Evolutionary conservation across 2,329 filamentous ascomycete species (phyloP).

Genomic region (Aureobasidium vineae): DNA sequence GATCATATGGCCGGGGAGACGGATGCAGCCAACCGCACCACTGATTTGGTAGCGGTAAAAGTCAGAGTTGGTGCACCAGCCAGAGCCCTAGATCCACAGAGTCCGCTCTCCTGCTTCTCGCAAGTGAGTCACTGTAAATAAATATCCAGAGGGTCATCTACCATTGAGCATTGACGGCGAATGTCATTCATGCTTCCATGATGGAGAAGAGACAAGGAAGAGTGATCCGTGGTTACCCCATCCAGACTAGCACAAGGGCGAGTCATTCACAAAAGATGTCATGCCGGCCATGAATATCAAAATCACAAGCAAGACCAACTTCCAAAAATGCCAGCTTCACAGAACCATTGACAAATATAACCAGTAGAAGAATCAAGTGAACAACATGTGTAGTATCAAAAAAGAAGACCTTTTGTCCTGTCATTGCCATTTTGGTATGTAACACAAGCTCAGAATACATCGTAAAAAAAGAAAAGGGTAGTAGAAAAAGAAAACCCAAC

Average conservation of each 20-base stretch:
- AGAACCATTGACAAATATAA: neutral
- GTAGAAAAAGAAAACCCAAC: constrained; percentile 1
- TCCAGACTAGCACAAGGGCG: neutral
- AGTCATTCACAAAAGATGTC: constrained; percentile 19
- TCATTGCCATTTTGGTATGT: constrained; percentile 25
- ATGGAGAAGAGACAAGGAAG: no score
- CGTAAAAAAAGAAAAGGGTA: constrained; percentile 8
- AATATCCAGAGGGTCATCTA: no score
- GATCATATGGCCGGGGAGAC: no score
- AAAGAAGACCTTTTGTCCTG: constrained; percentile 25
- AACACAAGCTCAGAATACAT: constrained; percentile 25
- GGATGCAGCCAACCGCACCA: no score
- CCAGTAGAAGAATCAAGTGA: neutral
- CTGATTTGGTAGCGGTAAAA: no score
- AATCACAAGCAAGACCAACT: neutral
- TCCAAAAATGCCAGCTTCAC: neutral
- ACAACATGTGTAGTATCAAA: neutral
- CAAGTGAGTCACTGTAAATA: no score
- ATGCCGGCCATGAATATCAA: constrained; percentile 5
- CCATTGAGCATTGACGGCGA: no score
- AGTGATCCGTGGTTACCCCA: constrained; percentile 8
- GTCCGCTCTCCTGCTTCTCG: no score
- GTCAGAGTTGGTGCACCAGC: no score
- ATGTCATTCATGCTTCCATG: no score
- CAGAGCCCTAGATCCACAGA: no score